Evolutionary conservation across 2,329 filamentous ascomycete species (phyloP).

Genomic region (Malbranchea cinnamomea): DNA sequence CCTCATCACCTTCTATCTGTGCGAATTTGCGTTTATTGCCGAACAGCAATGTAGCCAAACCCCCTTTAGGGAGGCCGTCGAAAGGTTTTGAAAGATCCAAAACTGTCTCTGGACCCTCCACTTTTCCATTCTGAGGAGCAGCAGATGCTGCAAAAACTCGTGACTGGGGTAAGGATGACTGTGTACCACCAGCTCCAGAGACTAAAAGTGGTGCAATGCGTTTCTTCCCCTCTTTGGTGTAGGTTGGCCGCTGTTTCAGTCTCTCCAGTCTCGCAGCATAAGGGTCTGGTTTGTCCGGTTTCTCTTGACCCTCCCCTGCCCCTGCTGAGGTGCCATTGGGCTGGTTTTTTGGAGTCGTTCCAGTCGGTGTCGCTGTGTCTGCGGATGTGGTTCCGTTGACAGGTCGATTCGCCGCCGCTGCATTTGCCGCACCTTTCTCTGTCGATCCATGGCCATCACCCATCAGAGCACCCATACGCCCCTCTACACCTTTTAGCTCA

Average conservation of each 20-base stretch:
- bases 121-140: conserved; percentile 44
- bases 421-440: conserved; percentile 37
- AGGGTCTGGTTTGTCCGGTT: conserved; percentile 30
- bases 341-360: conserved; percentile 18
- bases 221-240: conserved; percentile 95
- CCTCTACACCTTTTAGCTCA: conserved; percentile 78
- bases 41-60: conserved; percentile 68
- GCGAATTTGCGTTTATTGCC: conserved; percentile 84
- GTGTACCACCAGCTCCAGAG: conserved; percentile 71
- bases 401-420: conserved; percentile 16
- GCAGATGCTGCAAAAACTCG: conserved; percentile 67
- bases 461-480: conserved; percentile 97
- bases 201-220: conserved; percentile 83
- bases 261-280: conserved; percentile 47
- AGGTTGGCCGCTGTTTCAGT: conserved; percentile 80
- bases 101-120: conserved; percentile 64
- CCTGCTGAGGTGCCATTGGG: conserved; percentile 21
- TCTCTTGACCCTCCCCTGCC: conserved; percentile 9
- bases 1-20: conserved; percentile 60
- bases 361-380: conserved; percentile 17
- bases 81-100: conserved; percentile 88
- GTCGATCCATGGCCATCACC: conserved; percentile 53
- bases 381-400: conserved; percentile 31
- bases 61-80: conserved; percentile 81
- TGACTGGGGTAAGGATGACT: conserved; percentile 77